Evolutionary conservation across 2,329 filamentous ascomycete genomes (phyloP).

Genomic region (Fusarium setosum): DNA sequence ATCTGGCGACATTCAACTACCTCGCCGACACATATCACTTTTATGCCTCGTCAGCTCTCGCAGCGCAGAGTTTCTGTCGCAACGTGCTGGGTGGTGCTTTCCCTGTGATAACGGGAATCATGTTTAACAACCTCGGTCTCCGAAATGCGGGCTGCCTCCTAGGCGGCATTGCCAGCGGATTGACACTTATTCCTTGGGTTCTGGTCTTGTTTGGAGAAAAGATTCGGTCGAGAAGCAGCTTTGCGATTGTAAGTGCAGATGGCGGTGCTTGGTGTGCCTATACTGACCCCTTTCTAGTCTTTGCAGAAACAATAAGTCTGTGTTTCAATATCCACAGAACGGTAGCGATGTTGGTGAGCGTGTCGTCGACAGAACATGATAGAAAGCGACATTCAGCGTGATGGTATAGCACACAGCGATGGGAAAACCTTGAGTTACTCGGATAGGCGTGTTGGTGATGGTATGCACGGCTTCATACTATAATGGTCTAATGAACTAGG

Average conservation of each 20-base stretch:
- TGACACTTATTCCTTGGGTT: conserved; percentile 90
- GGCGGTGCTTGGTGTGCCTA: not conserved
- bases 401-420: not conserved
- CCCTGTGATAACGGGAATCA: conserved; percentile 77
- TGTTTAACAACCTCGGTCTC: conserved; percentile 80
- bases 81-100: conserved; percentile 87
- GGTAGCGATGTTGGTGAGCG: not conserved
- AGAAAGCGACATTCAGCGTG: not conserved
- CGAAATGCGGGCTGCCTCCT: conserved; percentile 78
- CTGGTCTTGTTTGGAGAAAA: conserved; percentile 81
- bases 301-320: conserved; percentile 27
- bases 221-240: conserved; percentile 81
- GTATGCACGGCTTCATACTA: not conserved
- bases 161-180: conserved; percentile 73
- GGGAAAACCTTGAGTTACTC: not conserved
- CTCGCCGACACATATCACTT: conserved; percentile 88
- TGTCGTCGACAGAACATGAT: not conserved
- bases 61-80: conserved; percentile 86
- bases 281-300: conserved; percentile 29
- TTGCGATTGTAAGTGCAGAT: conserved; percentile 69
- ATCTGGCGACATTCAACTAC: conserved; percentile 92
- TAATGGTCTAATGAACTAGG: conserved; percentile 2
- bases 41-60: conserved; percentile 87
- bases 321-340: not conserved
- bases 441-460: not conserved